A percentile compares a stretch with the other conserved stretches of the same genome.
Evolutionary conservation across 306 rosid species (phyloP).

Genomic region (Medicago arabica): DNA sequence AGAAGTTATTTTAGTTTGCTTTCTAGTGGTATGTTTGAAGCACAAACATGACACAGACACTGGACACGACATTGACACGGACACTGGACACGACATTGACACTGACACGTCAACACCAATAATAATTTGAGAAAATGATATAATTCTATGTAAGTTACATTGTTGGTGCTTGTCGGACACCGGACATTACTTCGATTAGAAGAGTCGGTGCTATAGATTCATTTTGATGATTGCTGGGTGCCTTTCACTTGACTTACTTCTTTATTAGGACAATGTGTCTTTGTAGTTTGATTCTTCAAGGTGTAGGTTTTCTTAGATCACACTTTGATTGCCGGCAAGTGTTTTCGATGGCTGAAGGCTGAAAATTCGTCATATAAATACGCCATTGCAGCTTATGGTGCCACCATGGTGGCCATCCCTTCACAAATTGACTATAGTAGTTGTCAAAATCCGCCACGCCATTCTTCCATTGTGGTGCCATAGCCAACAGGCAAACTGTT

Average conservation of each 20-base stretch:
- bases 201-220: neutral
- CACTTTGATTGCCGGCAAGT: neutral
- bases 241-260: neutral
- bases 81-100: too few relatives aligned
- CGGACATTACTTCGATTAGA: too few relatives aligned
- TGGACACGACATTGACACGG: too few relatives aligned
- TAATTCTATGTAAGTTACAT: too few relatives aligned
- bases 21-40: neutral
- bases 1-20: conserved; percentile 9
- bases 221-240: neutral
- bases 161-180: too few relatives aligned
- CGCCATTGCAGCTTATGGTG: neutral
- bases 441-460: neutral
- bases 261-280: neutral
- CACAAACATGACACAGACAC: too few relatives aligned
- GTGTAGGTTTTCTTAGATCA: conserved; percentile 14
- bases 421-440: neutral
- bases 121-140: too few relatives aligned
- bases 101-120: too few relatives aligned
- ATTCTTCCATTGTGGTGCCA: neutral
- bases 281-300: conserved; percentile 10
- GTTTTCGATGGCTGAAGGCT: neutral
- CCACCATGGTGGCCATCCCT: neutral
- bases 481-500: neutral
- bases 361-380: neutral